Percentiles rank a stretch among this genome's conserved stretches.
These are phyloP conservation scores for Aquilaria agallochum DNA, from an alignment of 441 rosid genomes.

Conservation along the genomic window DNA sequence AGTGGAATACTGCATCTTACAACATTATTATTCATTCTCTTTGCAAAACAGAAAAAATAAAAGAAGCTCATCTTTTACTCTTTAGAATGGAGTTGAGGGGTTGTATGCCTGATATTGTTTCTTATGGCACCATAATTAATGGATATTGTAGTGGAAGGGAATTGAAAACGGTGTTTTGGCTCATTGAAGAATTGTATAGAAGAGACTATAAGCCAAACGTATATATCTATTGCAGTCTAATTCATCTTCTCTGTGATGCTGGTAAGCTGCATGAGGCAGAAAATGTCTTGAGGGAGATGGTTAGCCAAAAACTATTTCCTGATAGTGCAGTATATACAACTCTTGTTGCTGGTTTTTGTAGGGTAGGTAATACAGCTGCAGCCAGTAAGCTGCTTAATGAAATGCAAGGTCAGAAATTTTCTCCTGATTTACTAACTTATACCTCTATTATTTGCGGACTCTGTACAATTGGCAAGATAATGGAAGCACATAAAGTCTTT, in stretches of 20 bases:
- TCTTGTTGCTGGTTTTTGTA: conserved; percentile 76
- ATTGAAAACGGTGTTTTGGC: conserved; percentile 43
- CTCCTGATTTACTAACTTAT: conserved; percentile 66
- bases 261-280: conserved; percentile 59
- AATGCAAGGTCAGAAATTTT: conserved; percentile 42
- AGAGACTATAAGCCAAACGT: conserved; percentile 68
- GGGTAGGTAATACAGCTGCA: conserved; percentile 45
- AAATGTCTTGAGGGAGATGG: conserved; percentile 60
- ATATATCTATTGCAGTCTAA: conserved; percentile 63
- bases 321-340: conserved; percentile 74
- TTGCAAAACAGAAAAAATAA: conserved; percentile 51
- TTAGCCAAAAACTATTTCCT: conserved; percentile 39
- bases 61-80: conserved; percentile 74
- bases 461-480: conserved; percentile 52
- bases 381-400: conserved; percentile 55
- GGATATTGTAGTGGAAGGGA: conserved; percentile 66
- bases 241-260: conserved; percentile 49
- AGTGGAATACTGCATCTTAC: conserved; percentile 70
- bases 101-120: conserved; percentile 70
- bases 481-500: conserved; percentile 61
- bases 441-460: conserved; percentile 73
- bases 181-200: conserved; percentile 62
- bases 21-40: conserved; percentile 65
- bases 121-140: conserved; percentile 72
- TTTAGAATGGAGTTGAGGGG: conserved; percentile 68